A percentile compares a stretch with the other conserved stretches of the same genome.
These are phyloP conservation scores for Ophiocordyceps camponoti-leonardi DNA, from an alignment of 2,329 filamentous ascomycete species.

Conservation along the genomic window DNA sequence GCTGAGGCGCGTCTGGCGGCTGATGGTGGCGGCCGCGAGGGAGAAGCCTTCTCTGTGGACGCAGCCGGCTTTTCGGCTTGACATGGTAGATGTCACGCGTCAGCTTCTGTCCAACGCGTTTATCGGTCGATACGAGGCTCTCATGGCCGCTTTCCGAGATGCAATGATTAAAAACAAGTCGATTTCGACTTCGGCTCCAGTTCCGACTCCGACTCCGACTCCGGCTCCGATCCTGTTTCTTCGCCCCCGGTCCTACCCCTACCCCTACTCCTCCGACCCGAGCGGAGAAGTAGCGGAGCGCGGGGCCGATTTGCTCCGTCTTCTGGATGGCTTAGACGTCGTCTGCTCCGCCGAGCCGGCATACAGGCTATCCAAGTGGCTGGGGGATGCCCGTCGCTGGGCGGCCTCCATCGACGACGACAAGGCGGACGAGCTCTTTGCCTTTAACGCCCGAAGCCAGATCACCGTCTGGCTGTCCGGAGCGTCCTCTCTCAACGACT, in stretches of 20 bases:
- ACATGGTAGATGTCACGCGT: slow-evolving; percentile 29
- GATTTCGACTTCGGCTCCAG: too few relatives aligned
- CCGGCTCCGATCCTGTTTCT: too few relatives aligned
- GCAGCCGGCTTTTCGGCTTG: slow-evolving; percentile 24
- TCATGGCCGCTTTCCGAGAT: slow-evolving; percentile 14
- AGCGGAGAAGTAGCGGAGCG: slow-evolving; percentile 1
- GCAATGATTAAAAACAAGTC: too few relatives aligned
- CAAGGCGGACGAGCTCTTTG: slow-evolving; percentile 19
- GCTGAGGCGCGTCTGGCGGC: slow-evolving; percentile 20
- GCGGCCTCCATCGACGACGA: slow-evolving; percentile 5
- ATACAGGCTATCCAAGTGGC: slow-evolving; percentile 24
- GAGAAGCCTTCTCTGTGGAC: slow-evolving; percentile 17
- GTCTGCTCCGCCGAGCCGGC: slow-evolving; percentile 22
- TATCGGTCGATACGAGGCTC: slow-evolving; percentile 16
- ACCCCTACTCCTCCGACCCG: slow-evolving; percentile 2
- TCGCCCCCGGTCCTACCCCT: background rate
- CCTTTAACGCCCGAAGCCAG: slow-evolving; percentile 30
- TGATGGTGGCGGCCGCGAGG: slow-evolving; percentile 18
- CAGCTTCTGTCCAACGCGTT: slow-evolving; percentile 31
- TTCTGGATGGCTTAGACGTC: slow-evolving; percentile 20
- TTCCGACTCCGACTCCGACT: too few relatives aligned
- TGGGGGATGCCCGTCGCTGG: slow-evolving; percentile 15
- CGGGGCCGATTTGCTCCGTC: slow-evolving; percentile 13
- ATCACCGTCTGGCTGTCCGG: slow-evolving; percentile 27
- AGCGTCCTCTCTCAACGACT: slow-evolving; percentile 22